Base-by-base conservation (phyloP, 371 early-diverging fungal genomes). In the Syncephalastrum racemosum region DNA sequence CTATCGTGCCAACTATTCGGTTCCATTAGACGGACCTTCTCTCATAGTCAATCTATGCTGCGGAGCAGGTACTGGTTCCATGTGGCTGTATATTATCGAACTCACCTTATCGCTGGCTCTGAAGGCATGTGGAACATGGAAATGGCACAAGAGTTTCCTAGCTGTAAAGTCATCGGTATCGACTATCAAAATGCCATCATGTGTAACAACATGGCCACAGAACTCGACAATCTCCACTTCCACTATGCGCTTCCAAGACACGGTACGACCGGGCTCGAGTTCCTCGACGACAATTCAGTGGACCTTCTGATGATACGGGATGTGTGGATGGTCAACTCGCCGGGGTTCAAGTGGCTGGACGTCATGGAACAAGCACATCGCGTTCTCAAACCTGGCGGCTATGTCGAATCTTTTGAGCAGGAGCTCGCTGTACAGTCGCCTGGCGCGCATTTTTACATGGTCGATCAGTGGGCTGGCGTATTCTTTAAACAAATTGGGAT, bases 81-180 rank as follows among this genome's bases (percentile, higher is more conserved):
- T 43, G 44, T 23, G 23, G 24, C 19, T 41, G 25, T 50, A 31
- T 46, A 39, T 18, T 7, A 12, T 24, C 4, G 3, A 43, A 10
- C 27, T 19, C 24, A 7, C 50, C 20, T 50, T 36, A 23, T 4
- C 4, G 7, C 16, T 40, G 13, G 18, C 49, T 3, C 3, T 47
- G 13, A 48, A 70, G 70, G 70, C 3, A 31, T 70, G 3, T 75
- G 75, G 75, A 54, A 53, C 15, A 62, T 71, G 63, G 75, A 75
- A 43, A 63, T 71, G 70, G 72, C 75, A 12, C 47, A 61, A 4
- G 41, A 63, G 16, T 75, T 70, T 54, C 75, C 75, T 14, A 13
- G 56, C 2, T 60, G 63, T 14, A 56, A 62, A 14, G 56, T 75
- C 14, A 24, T 70, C 12, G 75, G 72, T 1, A 61, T 69, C 4